Percentiles rank a stretch among this genome's conserved stretches.
phyloP scores from a whole-genome alignment of 2,329 filamentous ascomycete species.

The Colletotrichum tanaceti region DNA sequence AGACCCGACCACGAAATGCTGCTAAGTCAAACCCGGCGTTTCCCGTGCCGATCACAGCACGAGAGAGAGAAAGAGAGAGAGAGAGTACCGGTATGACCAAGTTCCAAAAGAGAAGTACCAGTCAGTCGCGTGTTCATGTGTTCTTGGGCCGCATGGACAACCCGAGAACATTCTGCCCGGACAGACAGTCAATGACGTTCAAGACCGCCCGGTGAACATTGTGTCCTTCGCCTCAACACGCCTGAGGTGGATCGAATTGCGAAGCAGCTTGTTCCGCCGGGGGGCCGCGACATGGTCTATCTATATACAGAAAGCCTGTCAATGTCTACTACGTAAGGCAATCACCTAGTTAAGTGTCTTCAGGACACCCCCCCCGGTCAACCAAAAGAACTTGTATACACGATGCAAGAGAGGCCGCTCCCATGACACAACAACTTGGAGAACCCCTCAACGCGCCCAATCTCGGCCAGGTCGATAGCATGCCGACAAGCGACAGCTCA shows the following conservation, averaged over 20 bases:
- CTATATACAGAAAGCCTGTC: slow-evolving; percentile 12
- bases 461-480: background rate
- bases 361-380: background rate
- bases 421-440: background rate
- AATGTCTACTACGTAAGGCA: too few species aligned
- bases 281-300: slow-evolving; percentile 15
- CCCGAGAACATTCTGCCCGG: background rate
- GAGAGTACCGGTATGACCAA: background rate
- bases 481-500: slow-evolving; percentile 18
- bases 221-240: background rate
- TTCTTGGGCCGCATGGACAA: slow-evolving; percentile 15
- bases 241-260: background rate
- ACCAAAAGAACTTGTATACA: background rate
- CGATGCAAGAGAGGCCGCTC: background rate
- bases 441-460: background rate
- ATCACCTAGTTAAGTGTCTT: too few species aligned
- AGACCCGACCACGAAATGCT: slow-evolving; percentile 25
- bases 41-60: slow-evolving; percentile 33
- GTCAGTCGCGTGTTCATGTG: background rate
- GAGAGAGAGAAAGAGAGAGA: background rate
- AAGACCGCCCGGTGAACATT: background rate
- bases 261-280: background rate
- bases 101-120: background rate
- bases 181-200: background rate
- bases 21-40: slow-evolving; percentile 32